Base-by-base conservation (phyloP, 1,284 basidiomycete genomes). In the Nidula niveotomentosa region DNA sequence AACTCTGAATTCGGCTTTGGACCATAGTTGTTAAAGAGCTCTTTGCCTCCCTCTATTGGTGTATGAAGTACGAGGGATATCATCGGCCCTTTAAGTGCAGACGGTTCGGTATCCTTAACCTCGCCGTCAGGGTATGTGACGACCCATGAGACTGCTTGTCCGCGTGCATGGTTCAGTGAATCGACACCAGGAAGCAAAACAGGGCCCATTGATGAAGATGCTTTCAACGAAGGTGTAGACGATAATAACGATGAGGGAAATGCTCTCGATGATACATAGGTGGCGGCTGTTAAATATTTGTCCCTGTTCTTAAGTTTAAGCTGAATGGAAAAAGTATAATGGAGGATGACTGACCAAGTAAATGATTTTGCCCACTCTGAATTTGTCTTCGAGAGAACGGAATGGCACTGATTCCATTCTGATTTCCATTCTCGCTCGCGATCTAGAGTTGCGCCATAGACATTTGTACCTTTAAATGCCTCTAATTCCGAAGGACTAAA, bases 21-120 rank as follows among this genome's bases (percentile, higher is more conserved):
- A 0, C 91, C 92, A 64, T 93, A 93, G 66, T 95, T 96, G 72
- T 96, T 96, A 76, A 89, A 88, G n/a, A 94, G 73, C 68, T 96
- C 89, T 13, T 76, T 61, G 43, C 77, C 80, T 3, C 70, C 57
- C 0, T 60, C 58, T 1, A 76, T 71, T 0, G 75, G 45, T 1
- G 64, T 67, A 58, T 84, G 85, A n/a, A 81, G 69, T 2, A 87
- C 71, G 56, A 85, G 69, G 7, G 80, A 70, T 53, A 75, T 69
- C 13, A 55, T 61, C 39, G 65, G 64, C 8, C 53, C 52, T 49
- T 63, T 30, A 30, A 30, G 41, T 34, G 56, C 56, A 7, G 52
- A 50, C 48, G 49, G 51, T n/a, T 50, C 52, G 44, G 56, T 17
- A 13, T 51, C 30, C 30, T 30, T 30, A 30, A 3, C 33, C 18